These are phyloP conservation scores for Rhodotorula babjevae DNA, from an alignment of 768 basidiomycete genomes.

Conservation along the genomic window DNA sequence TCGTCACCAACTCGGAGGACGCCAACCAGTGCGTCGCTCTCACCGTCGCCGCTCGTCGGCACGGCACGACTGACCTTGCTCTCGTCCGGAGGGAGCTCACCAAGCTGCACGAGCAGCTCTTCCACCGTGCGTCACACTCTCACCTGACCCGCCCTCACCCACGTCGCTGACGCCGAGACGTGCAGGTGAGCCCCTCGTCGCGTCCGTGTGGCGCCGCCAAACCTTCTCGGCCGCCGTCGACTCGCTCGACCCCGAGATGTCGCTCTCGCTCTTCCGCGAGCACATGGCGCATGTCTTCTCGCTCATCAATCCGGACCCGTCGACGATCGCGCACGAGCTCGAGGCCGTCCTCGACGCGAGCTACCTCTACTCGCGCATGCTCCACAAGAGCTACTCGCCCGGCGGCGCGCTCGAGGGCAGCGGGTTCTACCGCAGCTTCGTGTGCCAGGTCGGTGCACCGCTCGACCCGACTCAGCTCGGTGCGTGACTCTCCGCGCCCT, in stretches of 20 bases:
- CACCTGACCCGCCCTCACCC: too few relatives aligned
- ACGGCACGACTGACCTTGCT: not conserved
- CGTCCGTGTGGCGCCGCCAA: conserved; percentile 81
- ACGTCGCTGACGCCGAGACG: not conserved
- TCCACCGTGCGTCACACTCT: conserved; percentile 72
- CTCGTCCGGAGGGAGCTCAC: conserved; percentile 58
- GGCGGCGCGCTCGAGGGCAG: conserved; percentile 53
- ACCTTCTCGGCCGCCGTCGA: conserved; percentile 85
- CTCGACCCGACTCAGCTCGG: conserved; percentile 68
- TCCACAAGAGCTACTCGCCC: conserved; percentile 57
- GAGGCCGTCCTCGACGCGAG: conserved; percentile 65
- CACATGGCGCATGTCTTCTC: conserved; percentile 63
- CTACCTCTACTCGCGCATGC: conserved; percentile 76
- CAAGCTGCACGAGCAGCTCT: conserved; percentile 81
- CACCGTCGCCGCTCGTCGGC: too few relatives aligned
- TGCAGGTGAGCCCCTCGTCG: conserved; percentile 78
- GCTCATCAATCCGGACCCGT: conserved; percentile 50
- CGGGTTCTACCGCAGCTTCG: conserved; percentile 79
- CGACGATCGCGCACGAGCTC: conserved; percentile 50
- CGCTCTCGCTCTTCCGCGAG: conserved; percentile 62
- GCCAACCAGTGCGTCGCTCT: conserved; percentile 54
- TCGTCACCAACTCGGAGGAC: conserved; percentile 78
- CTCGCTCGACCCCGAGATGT: conserved; percentile 66
- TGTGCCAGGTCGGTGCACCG: conserved; percentile 70
- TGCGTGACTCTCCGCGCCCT: conserved; percentile 3